Evolutionary conservation across 2,329 filamentous ascomycete genomes (phyloP), one percentile per base, ranked within the genome.

Genomic region (Alternaria viburni): DNA sequence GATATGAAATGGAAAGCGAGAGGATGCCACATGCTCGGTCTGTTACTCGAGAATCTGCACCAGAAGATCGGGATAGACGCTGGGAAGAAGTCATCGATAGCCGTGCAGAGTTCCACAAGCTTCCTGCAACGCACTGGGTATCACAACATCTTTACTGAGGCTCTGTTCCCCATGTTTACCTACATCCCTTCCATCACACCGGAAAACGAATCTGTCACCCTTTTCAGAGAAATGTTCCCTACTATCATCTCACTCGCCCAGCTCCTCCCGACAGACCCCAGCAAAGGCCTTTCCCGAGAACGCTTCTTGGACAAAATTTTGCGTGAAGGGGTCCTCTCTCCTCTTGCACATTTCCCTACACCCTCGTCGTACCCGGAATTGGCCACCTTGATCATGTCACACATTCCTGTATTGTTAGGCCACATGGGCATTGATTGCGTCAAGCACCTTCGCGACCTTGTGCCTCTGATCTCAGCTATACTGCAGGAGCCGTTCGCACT

Each of bases 101-200:
- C 19, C 44, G 21, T 15, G 21, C 56, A 54, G 13, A 36, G 88
- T 46, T 85, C 88, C 0, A 66, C 80, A 2, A 74, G 79, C 5
- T 82, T 90, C 3, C 83, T 94, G 26, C 55, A 56, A 12, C 47
- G 78, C 77, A 12, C 83, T 84, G 49, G 91, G 1, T 86, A 95
- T 8, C 86, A 85, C 21, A 81, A 85, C 13, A 86, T 95, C 25
- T 90, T 95, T 64, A 86, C 90, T 71, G 87, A 93, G 19, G 87
- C 89, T 4, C 80, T 93, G 2, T 86, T 90, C 67, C 91, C 93
- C 1, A 88, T 89, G 36, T 85, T 97, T n/a, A 85, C 90, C 8
- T 92, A 89, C 71, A 84, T 97, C 6, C 94, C 95, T 0, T 88
- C 86, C 12, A 82, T 97, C 45, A 97, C 93, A 0, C 89, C 91